Base-by-base conservation (phyloP, 2,329 filamentous ascomycete genomes). In the Ciborinia camelliae region DNA sequence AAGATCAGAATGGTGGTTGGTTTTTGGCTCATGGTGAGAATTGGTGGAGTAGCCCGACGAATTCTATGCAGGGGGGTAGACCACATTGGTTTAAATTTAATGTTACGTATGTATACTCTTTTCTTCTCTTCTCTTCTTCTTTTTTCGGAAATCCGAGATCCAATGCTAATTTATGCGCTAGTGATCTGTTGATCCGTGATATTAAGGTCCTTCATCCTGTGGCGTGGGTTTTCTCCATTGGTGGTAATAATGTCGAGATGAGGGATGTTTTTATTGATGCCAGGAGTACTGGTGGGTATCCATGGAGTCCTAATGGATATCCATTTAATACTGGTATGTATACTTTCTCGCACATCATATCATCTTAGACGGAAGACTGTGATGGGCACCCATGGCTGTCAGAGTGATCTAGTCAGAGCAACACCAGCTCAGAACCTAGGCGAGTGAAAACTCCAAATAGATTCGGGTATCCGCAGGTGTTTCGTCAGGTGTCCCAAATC, bases 1-100 rank as follows among this genome's bases (percentile, higher is more conserved):
- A 32, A 23, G 37, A 39, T 5, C 4, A 8, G 4, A 9, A 6
- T 4, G 60, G 62, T 5, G 62, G 52, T 1, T 63, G 62, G 62
- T 63, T 60, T n/a, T 51, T 63, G 51, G 60, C 50, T 9, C 60
- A 55, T 35, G 60, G 60, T 20, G 60, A 62, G 50, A 62, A 28
- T 6, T 62, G 60, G 60, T 62, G 60, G 60, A 26, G 20, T 10
- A 32, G 8, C 18, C 20, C 43, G 6, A 12, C 35, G n/a, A 43
- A 58, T 50, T 28, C 23, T 10, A n/a, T n/a, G 18, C 61, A 58
- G 10, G 52, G 32, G 26, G 53, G 53, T 2, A 7, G 62, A 39
- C 62, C 62, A 32, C 53, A 63, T 48, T 63, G 53, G 53, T 59
- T 63, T 39, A 35, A 53, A 15, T 63, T 63, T 41, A 41, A 30